Evolutionary conservation across 805 yeast species (phyloP), one percentile per base, ranked within the genome.

Genomic region (Zygoascus biomembranicola): DNA sequence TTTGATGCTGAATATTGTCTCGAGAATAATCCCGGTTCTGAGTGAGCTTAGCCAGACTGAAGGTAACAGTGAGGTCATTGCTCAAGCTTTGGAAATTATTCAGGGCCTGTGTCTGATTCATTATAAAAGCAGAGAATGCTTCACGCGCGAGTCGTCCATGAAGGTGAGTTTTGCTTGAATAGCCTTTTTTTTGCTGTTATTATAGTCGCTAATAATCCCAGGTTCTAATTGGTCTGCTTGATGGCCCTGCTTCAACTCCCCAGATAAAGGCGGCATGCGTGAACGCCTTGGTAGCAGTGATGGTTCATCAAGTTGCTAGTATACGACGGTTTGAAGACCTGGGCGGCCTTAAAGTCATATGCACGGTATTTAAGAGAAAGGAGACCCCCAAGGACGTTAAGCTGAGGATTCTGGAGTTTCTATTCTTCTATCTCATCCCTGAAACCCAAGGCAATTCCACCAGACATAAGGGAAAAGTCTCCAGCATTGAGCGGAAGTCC

Each of bases 401-500:
- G 59, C 77, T 83, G 57, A 80, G 82, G 59, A 75, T 82, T 11
- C 73, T 85, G 49, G 90, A 85, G 67, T 85, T 85, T 63, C 68
- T 85, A 51, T 78, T 85, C 52, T 82, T 84, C 63, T 85, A 85
- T 61, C 67, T 85, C 52, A 73, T 80, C 8, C 89, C 88, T 11
- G 92, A 84, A 64, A 68, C 77, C 0, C 51, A 56, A 16, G 61
- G 55, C 43, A 52, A 54, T 28, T 51, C 47, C 32, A 52, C 53
- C 8, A 37, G 55, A 9, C 55, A 58, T 32, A 60, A 55, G 48
- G 54, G 54, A 43, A 50, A 54, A 9, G 53, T 60, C 5, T 56
- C 57, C 31, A 56, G 55, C 64, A 26, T 58, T 43, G 55, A 55
- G 32, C 49, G 80, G 39, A 66, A 70, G 50, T 71, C 75, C 11